Evolutionary conservation across 345 rosid genomes (phyloP).

Genomic region (Brassica juncea): DNA sequence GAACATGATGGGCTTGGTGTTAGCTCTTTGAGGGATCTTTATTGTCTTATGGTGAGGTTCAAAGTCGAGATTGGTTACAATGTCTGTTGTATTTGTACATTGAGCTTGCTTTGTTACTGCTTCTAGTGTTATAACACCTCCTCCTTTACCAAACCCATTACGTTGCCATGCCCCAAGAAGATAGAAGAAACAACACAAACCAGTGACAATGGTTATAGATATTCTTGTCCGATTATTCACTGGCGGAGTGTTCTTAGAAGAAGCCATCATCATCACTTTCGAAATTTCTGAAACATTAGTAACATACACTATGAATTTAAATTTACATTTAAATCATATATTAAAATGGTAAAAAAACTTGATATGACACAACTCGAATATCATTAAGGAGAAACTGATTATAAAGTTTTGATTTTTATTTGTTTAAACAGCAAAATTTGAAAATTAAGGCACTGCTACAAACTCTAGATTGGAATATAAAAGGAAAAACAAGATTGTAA

Average conservation of each 20-base stretch:
- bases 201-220: constrained; percentile 58
- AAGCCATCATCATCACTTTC: constrained; percentile 46
- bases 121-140: constrained; percentile 49
- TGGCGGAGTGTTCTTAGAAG: constrained; percentile 46
- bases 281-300: constrained; percentile 20
- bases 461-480: background rate
- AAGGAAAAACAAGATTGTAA: background rate
- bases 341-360: background rate
- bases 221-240: constrained; percentile 46
- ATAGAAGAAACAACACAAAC: constrained; percentile 77
- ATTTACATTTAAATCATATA: too few species aligned
- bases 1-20: constrained; percentile 32
- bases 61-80: constrained; percentile 56
- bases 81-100: constrained; percentile 39
- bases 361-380: background rate
- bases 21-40: constrained; percentile 48
- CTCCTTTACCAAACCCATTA: constrained; percentile 73
- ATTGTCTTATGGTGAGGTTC: constrained; percentile 67
- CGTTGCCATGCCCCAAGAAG: constrained; percentile 71
- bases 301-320: too few species aligned
- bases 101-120: constrained; percentile 52
- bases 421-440: background rate
- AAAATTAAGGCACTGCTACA: too few species aligned
- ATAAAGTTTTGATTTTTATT: background rate
- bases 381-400: background rate